Percentiles rank a stretch among this genome's conserved stretches.
These are phyloP conservation scores for Afroboletus lepidellus DNA, from an alignment of 1,284 basidiomycete genomes.

Conservation along the genomic window DNA sequence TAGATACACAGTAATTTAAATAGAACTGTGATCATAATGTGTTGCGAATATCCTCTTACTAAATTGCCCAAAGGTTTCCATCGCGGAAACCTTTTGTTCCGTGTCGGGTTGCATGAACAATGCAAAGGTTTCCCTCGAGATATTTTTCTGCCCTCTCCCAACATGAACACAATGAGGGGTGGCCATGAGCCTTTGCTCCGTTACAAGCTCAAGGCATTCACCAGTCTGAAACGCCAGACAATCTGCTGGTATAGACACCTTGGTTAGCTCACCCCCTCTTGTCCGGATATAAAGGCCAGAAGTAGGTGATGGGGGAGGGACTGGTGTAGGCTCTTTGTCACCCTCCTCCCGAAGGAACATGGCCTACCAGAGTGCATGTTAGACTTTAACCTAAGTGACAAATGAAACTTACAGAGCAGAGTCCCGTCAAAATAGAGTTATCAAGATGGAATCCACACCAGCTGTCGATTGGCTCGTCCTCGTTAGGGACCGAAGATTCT, in stretches of 20 bases:
- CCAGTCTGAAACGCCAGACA: conserved; percentile 92
- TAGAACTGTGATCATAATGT: conserved; percentile 58
- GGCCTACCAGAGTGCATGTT: conserved; percentile 48
- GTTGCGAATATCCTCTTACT: conserved; percentile 78
- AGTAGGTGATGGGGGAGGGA: conserved; percentile 65
- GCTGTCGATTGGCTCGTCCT: conserved; percentile 70
- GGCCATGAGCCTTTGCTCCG: conserved; percentile 71
- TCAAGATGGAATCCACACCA: conserved; percentile 85
- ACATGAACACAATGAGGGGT: conserved; percentile 90
- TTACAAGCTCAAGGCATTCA: conserved; percentile 87
- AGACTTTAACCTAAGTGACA: not conserved
- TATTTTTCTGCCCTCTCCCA: conserved; percentile 48
- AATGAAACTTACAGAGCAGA: conserved; percentile 66
- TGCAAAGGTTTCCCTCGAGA: conserved; percentile 85
- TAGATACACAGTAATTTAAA: conserved; percentile 21
- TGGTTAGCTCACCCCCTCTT: conserved; percentile 69
- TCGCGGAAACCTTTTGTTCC: conserved; percentile 64
- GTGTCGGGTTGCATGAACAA: conserved; percentile 93
- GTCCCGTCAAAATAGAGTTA: conserved; percentile 85
- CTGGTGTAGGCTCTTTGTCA: conserved; percentile 43
- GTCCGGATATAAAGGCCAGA: conserved; percentile 91
- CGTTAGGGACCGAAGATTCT: conserved; percentile 35
- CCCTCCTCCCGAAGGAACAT: conserved; percentile 65
- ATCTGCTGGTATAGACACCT: conserved; percentile 79
- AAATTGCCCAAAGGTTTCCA: conserved; percentile 85